Conservation (phyloP, 352 stramenopile species). For the Pythium pectinolyticum region DNA sequence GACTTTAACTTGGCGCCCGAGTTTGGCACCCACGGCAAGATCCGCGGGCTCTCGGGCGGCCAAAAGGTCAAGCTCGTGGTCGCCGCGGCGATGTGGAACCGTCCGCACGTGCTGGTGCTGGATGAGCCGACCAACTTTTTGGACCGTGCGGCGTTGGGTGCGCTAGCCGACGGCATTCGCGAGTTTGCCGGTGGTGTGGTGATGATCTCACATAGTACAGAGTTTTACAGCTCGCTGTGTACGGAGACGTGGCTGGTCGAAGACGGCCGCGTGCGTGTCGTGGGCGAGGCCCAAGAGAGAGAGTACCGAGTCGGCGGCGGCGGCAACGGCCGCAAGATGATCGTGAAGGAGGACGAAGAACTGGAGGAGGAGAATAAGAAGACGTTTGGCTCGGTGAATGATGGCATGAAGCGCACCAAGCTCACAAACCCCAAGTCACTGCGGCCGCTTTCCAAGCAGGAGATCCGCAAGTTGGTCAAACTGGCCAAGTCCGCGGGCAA, state of each 20-base stretch:
- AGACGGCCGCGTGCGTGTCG: constrained; percentile 58
- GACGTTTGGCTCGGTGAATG: constrained; percentile 44
- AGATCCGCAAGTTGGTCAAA: constrained; percentile 68
- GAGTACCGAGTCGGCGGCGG: constrained; percentile 67
- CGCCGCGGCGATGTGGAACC: constrained; percentile 76
- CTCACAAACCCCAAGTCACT: constrained; percentile 73
- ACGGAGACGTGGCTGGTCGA: constrained; percentile 79
- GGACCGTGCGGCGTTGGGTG: constrained; percentile 63
- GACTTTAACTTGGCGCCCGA: constrained; percentile 71
- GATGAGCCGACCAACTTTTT: constrained; percentile 90
- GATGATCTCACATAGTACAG: constrained; percentile 83
- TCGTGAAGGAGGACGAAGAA: constrained; percentile 65
- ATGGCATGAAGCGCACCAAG: constrained; percentile 63
- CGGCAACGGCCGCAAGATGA: constrained; percentile 58
- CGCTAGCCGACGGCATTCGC: constrained; percentile 65
- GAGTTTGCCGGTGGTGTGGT: constrained; percentile 70
- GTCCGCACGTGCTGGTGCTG: constrained; percentile 86
- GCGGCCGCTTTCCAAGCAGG: constrained; percentile 65
- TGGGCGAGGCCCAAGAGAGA: constrained; percentile 71
- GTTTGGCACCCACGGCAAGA: constrained; percentile 82
- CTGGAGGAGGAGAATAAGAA: constrained; percentile 46
- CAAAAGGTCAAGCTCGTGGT: constrained; percentile 86
- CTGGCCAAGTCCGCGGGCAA: constrained; percentile 54
- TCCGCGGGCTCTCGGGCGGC: constrained; percentile 69
- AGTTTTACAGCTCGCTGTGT: constrained; percentile 83